Evolutionary conservation across 164 flowering plant genomes (phyloP).

Genomic region (Nelumbo lutea): DNA sequence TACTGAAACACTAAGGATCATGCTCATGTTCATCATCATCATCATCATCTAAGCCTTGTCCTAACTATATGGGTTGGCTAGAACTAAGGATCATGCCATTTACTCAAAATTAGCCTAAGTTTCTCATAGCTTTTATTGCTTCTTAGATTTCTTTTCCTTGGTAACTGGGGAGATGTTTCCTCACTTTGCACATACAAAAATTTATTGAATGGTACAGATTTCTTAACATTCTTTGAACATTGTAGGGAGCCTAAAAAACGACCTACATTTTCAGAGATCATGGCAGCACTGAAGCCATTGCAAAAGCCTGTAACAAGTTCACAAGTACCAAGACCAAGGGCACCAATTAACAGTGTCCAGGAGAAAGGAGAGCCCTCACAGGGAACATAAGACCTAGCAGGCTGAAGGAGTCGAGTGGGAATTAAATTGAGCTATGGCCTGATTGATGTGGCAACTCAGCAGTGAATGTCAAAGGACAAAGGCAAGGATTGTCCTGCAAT

Average conservation of each 20-base stretch:
- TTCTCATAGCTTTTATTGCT: background rate
- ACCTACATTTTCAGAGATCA: constrained; percentile 86
- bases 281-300: constrained; percentile 79
- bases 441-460: constrained; percentile 2
- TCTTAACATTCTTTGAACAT: constrained; percentile 4
- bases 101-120: background rate
- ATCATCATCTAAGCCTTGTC: too few relatives aligned
- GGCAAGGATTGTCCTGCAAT: constrained; percentile 7
- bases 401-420: constrained; percentile 7
- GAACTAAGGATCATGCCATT: too few relatives aligned
- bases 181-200: background rate
- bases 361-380: constrained; percentile 24
- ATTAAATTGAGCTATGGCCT: constrained; percentile 3
- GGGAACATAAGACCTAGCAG: constrained; percentile 18
- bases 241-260: constrained; percentile 81
- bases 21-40: too few relatives aligned
- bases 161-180: too few relatives aligned
- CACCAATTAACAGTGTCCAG: constrained; percentile 19
- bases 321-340: constrained; percentile 44
- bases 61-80: too few relatives aligned
- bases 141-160: too few relatives aligned
- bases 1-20: too few relatives aligned
- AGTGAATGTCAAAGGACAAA: background rate
- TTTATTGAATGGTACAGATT: background rate
- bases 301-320: constrained; percentile 64